These are phyloP conservation scores for Epichloe amarillans DNA, from an alignment of 2,329 filamentous ascomycete species.

Conservation along the genomic window DNA sequence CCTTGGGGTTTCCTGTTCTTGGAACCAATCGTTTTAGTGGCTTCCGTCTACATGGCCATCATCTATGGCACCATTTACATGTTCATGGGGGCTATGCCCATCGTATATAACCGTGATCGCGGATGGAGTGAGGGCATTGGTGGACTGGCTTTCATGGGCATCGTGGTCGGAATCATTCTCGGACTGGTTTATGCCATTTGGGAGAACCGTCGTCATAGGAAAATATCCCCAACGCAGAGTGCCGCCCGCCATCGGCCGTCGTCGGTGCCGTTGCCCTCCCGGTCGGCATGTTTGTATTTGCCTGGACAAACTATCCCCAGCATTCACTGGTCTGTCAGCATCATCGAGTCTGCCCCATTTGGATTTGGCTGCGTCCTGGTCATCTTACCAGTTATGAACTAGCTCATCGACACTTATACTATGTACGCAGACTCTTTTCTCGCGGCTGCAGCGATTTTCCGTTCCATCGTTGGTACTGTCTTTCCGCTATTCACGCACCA, in stretches of 20 bases:
- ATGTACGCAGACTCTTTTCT: slow-evolving; percentile 60
- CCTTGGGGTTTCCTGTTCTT: slow-evolving; percentile 26
- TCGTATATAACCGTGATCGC: slow-evolving; percentile 40
- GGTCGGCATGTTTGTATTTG: slow-evolving; percentile 45
- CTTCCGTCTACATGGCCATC: slow-evolving; percentile 45
- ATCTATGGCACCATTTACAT: slow-evolving; percentile 35
- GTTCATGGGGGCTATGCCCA: slow-evolving; percentile 32
- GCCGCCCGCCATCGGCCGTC: slow-evolving; percentile 40
- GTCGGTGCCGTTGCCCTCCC: slow-evolving; percentile 41
- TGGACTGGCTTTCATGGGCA: slow-evolving; percentile 44
- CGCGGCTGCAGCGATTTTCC: slow-evolving; percentile 54
- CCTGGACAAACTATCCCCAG: slow-evolving; percentile 39
- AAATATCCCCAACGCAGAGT: slow-evolving; percentile 35
- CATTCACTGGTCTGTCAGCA: slow-evolving; percentile 36
- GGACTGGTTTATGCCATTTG: slow-evolving; percentile 35
- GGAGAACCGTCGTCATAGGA: slow-evolving; percentile 34
- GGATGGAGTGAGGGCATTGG: slow-evolving; percentile 39
- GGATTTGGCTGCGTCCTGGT: slow-evolving; percentile 43
- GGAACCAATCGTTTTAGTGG: slow-evolving; percentile 48
- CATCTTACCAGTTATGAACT: slow-evolving; percentile 46
- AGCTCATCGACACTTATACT: slow-evolving; percentile 51
- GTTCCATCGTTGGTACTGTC: slow-evolving; percentile 51
- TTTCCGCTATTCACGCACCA: slow-evolving; percentile 54
- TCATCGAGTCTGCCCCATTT: slow-evolving; percentile 24
- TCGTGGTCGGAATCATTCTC: slow-evolving; percentile 42